A percentile compares a stretch with the other conserved stretches of the same genome.
Conservation (phyloP, 306 rosid species). For the Casuarina equisetifolia region DNA sequence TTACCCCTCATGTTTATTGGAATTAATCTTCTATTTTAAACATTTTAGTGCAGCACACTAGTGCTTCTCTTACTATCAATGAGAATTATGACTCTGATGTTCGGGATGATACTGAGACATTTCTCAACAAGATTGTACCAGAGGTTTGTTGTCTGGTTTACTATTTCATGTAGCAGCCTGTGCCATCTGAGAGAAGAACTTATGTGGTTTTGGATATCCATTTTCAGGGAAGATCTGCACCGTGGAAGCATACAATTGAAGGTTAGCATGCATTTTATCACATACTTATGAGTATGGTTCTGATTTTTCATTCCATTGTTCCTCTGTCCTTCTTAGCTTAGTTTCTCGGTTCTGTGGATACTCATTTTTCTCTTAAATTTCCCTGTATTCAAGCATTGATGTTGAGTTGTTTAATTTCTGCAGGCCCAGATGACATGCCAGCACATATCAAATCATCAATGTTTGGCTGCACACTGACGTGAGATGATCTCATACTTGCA, state of each 20-base stretch:
- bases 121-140: constrained; percentile 73
- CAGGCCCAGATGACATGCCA: constrained; percentile 98
- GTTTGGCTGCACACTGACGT: constrained; percentile 89
- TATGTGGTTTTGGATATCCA: constrained; percentile 6
- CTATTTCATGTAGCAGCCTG: background rate
- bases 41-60: constrained; percentile 84
- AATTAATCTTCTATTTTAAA: constrained; percentile 20
- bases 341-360: background rate
- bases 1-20: background rate
- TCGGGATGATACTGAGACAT: constrained; percentile 80
- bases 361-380: background rate
- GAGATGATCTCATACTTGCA: constrained; percentile 26
- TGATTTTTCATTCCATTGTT: background rate
- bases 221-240: constrained; percentile 77
- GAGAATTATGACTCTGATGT: constrained; percentile 95
- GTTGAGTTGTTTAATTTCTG: constrained; percentile 30
- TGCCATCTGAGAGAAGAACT: background rate
- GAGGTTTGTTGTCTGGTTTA: constrained; percentile 51
- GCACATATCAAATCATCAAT: constrained; percentile 96
- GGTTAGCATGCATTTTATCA: constrained; percentile 41
- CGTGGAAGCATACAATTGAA: constrained; percentile 93
- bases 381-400: background rate
- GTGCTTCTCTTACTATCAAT: constrained; percentile 95
- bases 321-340: background rate
- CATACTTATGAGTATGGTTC: background rate